A percentile compares a stretch with the other conserved stretches of the same genome.
Conservation (phyloP, 805 yeast species). For the Hanseniaspora occidentalis region DNA sequence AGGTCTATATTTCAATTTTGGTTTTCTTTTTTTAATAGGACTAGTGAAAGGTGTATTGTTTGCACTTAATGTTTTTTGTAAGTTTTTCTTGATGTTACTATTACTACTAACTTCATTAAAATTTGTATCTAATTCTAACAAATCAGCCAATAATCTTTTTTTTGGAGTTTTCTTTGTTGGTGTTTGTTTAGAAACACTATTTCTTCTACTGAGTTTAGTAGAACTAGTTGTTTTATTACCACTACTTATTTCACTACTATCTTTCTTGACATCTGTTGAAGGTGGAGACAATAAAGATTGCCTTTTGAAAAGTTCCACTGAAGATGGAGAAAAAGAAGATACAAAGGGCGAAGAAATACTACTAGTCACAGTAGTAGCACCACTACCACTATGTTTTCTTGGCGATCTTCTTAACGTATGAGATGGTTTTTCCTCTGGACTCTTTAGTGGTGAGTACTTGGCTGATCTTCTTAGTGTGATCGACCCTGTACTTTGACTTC, state of each 20-base stretch:
- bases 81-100: no score
- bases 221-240: no score
- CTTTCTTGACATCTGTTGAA: no score
- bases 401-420: neutral
- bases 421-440: neutral
- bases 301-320: no score
- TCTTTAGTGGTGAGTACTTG: no score
- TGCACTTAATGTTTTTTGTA: neutral
- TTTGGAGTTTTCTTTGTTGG: conserved; percentile 3
- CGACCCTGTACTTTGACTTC: neutral
- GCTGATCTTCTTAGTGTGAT: no score
- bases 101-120: neutral
- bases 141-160: conserved; percentile 2
- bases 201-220: neutral
- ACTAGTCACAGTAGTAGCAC: neutral
- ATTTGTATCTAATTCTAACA: conserved; percentile 3
- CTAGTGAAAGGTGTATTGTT: neutral
- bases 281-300: no score
- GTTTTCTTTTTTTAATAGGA: conserved; percentile 24
- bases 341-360: neutral
- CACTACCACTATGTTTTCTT: neutral
- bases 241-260: neutral
- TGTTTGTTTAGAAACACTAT: neutral
- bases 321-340: neutral
- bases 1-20: conserved; percentile 35